These are phyloP conservation scores for Medicago truncatula DNA, from an alignment of 306 rosid genomes.

Conservation along the genomic window DNA sequence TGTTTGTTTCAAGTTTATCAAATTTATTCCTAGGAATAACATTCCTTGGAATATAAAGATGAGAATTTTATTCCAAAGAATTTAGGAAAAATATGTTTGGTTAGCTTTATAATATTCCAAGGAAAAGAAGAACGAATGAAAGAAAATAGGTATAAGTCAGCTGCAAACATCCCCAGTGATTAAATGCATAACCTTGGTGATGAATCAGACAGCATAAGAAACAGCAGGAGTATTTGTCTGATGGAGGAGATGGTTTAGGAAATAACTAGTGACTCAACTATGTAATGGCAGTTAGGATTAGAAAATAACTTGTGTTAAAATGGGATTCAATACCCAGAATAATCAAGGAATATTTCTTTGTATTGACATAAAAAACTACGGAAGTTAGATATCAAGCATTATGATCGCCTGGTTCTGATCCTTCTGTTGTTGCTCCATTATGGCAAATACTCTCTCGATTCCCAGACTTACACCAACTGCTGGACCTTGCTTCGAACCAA, in stretches of 20 bases:
- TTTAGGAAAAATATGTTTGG: too few species aligned
- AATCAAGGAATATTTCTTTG: constrained; percentile 18
- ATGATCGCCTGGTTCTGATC: constrained; percentile 74
- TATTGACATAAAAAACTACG: constrained; percentile 3
- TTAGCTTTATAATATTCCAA: too few species aligned
- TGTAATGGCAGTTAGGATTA: background rate
- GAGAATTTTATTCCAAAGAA: too few species aligned
- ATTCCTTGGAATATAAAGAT: too few species aligned
- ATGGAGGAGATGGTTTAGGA: background rate
- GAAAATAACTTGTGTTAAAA: constrained; percentile 1
- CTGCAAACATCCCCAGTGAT: constrained; percentile 6
- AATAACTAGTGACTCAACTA: background rate
- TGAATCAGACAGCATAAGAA: background rate
- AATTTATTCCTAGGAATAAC: too few species aligned
- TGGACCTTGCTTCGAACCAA: constrained; percentile 85
- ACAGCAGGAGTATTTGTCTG: background rate
- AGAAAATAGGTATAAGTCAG: background rate
- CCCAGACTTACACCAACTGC: constrained; percentile 99
- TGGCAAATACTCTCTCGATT: constrained; percentile 89
- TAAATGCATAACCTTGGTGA: background rate
- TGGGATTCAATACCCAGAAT: constrained; percentile 9
- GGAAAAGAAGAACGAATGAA: background rate
- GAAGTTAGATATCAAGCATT: constrained; percentile 18
- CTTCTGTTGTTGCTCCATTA: constrained; percentile 80
- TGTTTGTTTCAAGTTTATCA: too few species aligned